Base-by-base conservation (phyloP, 2,329 filamentous ascomycete genomes). In the Diaporthe vaccinii region DNA sequence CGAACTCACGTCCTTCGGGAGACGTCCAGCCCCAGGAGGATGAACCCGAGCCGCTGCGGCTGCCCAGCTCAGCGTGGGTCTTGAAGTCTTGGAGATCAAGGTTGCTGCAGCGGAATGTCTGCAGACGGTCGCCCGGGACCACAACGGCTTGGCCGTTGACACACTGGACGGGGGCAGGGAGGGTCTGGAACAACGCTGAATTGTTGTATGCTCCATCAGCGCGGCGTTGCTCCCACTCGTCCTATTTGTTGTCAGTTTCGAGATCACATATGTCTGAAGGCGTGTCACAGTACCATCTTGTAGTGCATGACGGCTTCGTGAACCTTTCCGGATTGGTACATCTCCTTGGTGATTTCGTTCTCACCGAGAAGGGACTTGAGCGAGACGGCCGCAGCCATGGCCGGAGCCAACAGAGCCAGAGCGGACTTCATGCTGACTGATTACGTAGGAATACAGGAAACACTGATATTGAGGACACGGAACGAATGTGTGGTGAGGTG, bases 1-100 rank as follows among this genome's bases (percentile, higher is more conserved):
- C 86, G 62, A 89, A 88, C 78, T 89, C 87, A 6, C 87, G 85
- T 25, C 87, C 87, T n/a, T 85, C 82, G 4, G 82, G 80, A 4
- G 84, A 86, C 0, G 87, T 88, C 87, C 86, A 87, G 4, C 87
- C 87, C 86, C 85, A 87, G 0, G 84, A 85, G 0, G 83, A 84
- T 0, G 84, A 84, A 1, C 84, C 84, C 31, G 79, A 74, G 4
- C 81, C 83, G 3, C 76, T 79, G 65, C 77, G 77, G 78, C 87
- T 88, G 9, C 89, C 90, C 2, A 91, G 85, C 39, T 86, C 85
- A 5, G 85, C 84, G 78, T 91, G 90, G 46, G 85, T 86, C 61
- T 89, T 81, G 81, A 91, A 91, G 78, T 89, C 87, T 78, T 90
- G 87, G 2, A 90, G 84, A 76, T 91, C 89, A 12, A 90, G 85